Base-by-base conservation (phyloP, 257 asterid species). In the Echites panduratus region DNA sequence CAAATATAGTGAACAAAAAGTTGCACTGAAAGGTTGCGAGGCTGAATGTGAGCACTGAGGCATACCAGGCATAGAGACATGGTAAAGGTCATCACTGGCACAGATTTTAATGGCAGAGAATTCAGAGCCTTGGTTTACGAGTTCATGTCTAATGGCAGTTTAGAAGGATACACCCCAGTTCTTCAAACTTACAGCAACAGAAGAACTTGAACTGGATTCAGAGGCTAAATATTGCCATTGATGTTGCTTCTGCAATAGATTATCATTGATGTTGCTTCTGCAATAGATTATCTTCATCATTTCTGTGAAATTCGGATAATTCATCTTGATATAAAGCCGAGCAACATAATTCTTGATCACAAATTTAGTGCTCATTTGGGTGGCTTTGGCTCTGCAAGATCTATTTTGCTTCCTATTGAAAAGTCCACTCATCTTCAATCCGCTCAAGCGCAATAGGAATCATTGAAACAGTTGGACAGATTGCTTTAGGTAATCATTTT, bases 321-420 rank as follows among this genome's bases (percentile, higher is more conserved):
- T 70, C 84, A 77, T 5, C 45, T 78, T 56, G 82, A 81, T 49
- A 49, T 81, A 19, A 81, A 81, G 54, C 81, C 79, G 26, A 73
- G 81, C 59, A 80, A 77, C 69, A 65, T 80, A 9, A 81, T 80
- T 70, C 63, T 80, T 72, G 81, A 80, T 32, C 53, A 69, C 14
- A 75, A 73, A 17, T 66, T 77, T 47, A 32, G 61, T 43, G 82
- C 75, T 77, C 84, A 70, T 57, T 74, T 80, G 41, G 75, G 79
- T 54, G 84, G 73, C 48, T 80, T 80, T 70, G 84, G 84, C 32
- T 61, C 78, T 27, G 77, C 77, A 4, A 80, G 71, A 73, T 81
- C 76, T 61, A 58, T 74, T 49, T 54, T 69, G 32, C 61, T 69
- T 29, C 73, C 73, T 7, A 27, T 48, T 16, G 62, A 69, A 27